phyloP scores from a whole-genome alignment of 139 green algal genomes.

The Deuterostichococcus epilithicus region DNA sequence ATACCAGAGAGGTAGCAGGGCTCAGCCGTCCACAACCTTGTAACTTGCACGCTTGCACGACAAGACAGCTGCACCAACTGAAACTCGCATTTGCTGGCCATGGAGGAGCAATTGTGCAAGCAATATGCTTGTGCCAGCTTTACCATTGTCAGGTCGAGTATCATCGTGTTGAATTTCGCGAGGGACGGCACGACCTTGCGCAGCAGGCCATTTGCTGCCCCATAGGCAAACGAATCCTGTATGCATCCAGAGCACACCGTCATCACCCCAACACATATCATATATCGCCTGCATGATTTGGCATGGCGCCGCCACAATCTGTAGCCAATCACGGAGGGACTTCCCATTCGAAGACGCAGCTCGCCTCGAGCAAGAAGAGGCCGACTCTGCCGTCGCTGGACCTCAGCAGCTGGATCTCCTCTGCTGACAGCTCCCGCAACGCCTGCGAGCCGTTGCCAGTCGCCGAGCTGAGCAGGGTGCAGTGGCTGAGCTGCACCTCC shows the following conservation, averaged over 20 bases:
- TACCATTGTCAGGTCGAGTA: slow-evolving; percentile 24
- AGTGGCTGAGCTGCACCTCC: slow-evolving; percentile 13
- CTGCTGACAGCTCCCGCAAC: background rate
- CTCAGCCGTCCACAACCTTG: too few species aligned
- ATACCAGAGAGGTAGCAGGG: background rate
- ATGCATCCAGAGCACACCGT: background rate
- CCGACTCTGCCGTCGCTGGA: background rate
- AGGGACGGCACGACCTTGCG: slow-evolving; percentile 15
- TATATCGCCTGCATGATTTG: background rate
- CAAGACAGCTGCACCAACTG: too few species aligned
- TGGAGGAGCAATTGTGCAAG: too few species aligned
- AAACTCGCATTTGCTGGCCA: too few species aligned
- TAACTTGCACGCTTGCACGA: too few species aligned
- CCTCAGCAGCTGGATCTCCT: background rate
- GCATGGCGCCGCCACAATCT: too few species aligned
- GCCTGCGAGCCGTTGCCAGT: background rate
- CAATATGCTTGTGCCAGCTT: too few species aligned
- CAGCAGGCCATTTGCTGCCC: slow-evolving; percentile 24
- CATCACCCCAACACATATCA: background rate
- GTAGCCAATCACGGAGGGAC: too few species aligned
- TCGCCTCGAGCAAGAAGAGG: background rate
- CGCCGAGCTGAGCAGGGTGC: slow-evolving; percentile 8
- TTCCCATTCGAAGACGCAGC: background rate
- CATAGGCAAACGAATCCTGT: slow-evolving; percentile 19
- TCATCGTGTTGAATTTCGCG: background rate